Conservation (phyloP, 306 rosid genomes). For the Glycine latifolia region DNA sequence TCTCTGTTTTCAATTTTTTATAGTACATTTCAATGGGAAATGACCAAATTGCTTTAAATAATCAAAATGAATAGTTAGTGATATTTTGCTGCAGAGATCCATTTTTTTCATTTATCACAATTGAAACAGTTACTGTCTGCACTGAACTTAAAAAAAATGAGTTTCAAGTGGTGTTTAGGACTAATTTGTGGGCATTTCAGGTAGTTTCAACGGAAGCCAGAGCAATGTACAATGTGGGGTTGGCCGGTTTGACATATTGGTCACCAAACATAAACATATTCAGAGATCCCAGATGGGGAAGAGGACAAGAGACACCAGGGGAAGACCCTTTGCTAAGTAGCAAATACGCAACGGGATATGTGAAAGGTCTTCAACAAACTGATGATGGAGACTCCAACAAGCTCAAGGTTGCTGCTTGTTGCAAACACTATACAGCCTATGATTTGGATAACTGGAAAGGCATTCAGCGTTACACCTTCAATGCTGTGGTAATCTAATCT, state of each 20-base stretch:
- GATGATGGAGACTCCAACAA: slow-evolving; percentile 65
- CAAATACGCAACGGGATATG: slow-evolving; percentile 79
- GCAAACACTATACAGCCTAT: slow-evolving; percentile 97
- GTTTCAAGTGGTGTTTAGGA: no score
- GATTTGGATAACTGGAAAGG: slow-evolving; percentile 98
- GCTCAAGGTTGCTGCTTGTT: slow-evolving; percentile 99
- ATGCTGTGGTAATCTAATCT: slow-evolving; percentile 73
- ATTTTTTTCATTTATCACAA: no score
- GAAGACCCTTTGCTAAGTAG: slow-evolving; percentile 93
- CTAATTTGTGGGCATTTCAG: slow-evolving; percentile 48
- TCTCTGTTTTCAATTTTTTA: no score
- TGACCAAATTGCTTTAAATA: no score
- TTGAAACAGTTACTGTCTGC: no score
- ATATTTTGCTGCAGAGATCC: no score
- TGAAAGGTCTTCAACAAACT: slow-evolving; percentile 82
- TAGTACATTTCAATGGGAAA: no score
- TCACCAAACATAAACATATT: slow-evolving; percentile 95
- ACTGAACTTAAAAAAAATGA: no score
- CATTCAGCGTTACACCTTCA: slow-evolving; percentile 75
- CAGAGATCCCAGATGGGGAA: slow-evolving; percentile 98
- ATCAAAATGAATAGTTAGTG: no score
- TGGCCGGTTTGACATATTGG: slow-evolving; percentile 97
- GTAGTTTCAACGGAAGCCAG: slow-evolving; percentile 97
- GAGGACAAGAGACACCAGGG: slow-evolving; percentile 99
- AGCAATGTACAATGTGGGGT: slow-evolving; percentile 98